phyloP scores from a whole-genome alignment of 768 basidiomycete genomes.

The Termitomyces sp. region DNA sequence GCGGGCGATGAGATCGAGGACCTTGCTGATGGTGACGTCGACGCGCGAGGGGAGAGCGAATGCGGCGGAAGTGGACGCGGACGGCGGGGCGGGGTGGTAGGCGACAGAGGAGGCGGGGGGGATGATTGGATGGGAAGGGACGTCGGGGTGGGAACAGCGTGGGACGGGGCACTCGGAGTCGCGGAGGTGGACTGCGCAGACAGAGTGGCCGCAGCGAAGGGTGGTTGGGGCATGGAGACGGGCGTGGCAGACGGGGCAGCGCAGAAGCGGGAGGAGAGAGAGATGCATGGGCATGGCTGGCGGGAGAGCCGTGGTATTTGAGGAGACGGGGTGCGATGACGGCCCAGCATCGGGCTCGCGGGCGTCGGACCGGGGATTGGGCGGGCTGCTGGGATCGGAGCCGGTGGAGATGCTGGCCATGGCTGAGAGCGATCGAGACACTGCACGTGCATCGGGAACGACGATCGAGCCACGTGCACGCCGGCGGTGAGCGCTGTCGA shows the following conservation, averaged over 20 bases:
- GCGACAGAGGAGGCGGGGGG: conserved; percentile 31
- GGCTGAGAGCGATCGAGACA: not conserved
- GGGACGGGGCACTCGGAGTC: conserved; percentile 23
- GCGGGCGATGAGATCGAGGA: conserved; percentile 37
- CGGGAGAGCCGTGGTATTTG: not conserved
- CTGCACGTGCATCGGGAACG: not conserved
- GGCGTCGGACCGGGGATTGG: not conserved
- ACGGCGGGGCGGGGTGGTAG: conserved; percentile 23
- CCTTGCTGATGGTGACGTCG: conserved; percentile 57
- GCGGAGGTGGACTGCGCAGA: conserved; percentile 58
- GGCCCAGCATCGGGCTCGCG: conserved; percentile 6
- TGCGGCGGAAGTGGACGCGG: not conserved
- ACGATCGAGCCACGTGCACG: not conserved
- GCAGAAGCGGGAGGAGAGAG: conserved; percentile 15
- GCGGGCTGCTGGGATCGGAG: not conserved
- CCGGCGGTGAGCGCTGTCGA: too few species aligned
- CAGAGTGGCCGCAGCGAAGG: conserved; percentile 79
- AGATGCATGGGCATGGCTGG: not conserved
- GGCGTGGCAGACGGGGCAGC: conserved; percentile 55
- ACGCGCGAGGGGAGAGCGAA: conserved; percentile 12
- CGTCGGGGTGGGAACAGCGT: conserved; percentile 21
- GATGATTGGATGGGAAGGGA: conserved; percentile 29
- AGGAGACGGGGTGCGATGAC: conserved; percentile 1
- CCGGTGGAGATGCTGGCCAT: not conserved
- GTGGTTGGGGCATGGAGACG: conserved; percentile 57